Evolutionary conservation across 1,284 basidiomycete genomes (phyloP).

Genomic region (Trichosporon faecale): DNA sequence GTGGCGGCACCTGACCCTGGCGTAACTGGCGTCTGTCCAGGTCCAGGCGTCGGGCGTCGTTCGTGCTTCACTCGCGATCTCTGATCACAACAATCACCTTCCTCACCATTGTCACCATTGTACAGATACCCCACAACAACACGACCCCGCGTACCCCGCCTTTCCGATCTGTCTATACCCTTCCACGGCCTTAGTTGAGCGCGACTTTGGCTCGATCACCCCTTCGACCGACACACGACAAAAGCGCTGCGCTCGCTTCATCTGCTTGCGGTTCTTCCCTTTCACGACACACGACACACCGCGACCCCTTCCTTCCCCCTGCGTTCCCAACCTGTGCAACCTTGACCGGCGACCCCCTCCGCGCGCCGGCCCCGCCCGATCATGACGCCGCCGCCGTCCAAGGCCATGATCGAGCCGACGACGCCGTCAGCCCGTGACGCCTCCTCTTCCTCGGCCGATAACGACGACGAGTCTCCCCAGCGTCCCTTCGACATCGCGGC

Average conservation of each 20-base stretch:
- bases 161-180: not conserved
- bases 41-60: not conserved
- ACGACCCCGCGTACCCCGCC: not conserved
- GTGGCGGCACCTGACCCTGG: constrained; percentile 1
- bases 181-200: not conserved
- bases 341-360: not conserved
- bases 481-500: not conserved
- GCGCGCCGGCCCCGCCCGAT: not conserved
- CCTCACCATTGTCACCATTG: not conserved
- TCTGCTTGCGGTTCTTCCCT: not conserved
- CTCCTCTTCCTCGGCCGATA: not conserved
- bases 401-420: not conserved
- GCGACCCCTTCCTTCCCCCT: not conserved
- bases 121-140: not conserved
- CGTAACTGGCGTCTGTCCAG: not conserved
- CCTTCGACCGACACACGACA: not conserved
- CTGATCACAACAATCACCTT: not conserved
- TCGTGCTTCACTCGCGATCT: not conserved
- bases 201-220: no score
- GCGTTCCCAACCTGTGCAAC: not conserved
- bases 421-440: not conserved
- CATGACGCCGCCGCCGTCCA: not conserved
- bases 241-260: not conserved
- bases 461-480: not conserved
- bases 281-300: not conserved